Evolutionary conservation across 768 basidiomycete genomes (phyloP).

Genomic region (Pleurotus djamor): DNA sequence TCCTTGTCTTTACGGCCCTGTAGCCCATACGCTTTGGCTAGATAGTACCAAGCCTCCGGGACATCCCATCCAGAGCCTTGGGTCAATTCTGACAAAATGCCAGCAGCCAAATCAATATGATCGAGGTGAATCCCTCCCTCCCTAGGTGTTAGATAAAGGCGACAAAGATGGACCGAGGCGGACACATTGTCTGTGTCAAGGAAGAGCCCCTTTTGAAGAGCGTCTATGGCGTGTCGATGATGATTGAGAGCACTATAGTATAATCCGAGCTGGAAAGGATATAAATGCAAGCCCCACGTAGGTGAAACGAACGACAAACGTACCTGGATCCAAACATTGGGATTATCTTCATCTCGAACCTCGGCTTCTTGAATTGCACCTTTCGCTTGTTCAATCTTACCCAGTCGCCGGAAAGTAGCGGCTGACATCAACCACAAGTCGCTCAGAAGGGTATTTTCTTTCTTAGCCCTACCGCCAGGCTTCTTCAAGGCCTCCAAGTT

Average conservation of each 20-base stretch:
- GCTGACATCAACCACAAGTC: slow-evolving; percentile 94
- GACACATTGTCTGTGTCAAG: slow-evolving; percentile 77
- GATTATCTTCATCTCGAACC: slow-evolving; percentile 79
- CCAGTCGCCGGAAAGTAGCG: slow-evolving; percentile 87
- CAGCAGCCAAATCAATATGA: slow-evolving; percentile 81
- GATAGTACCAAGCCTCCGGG: slow-evolving; percentile 92
- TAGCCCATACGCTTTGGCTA: slow-evolving; percentile 77
- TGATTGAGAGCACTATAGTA: slow-evolving; percentile 64
- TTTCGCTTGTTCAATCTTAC: slow-evolving; percentile 86
- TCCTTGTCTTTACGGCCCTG: slow-evolving; percentile 73
- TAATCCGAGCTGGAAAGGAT: slow-evolving; percentile 59
- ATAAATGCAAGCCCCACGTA: background rate
- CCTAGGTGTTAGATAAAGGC: slow-evolving; percentile 57
- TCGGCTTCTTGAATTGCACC: slow-evolving; percentile 97
- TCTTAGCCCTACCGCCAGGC: slow-evolving; percentile 42
- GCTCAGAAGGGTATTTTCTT: slow-evolving; percentile 69
- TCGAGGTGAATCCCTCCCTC: slow-evolving; percentile 17
- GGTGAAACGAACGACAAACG: slow-evolving; percentile 15
- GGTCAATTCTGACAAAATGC: slow-evolving; percentile 74
- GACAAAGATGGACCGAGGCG: slow-evolving; percentile 76
- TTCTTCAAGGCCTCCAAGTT: slow-evolving; percentile 29
- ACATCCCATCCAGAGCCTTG: slow-evolving; percentile 86
- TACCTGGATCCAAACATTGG: slow-evolving; percentile 95
- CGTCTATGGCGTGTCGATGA: slow-evolving; percentile 62
- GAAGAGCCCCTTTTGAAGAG: slow-evolving; percentile 88